Evolutionary conservation across 352 stramenopile genomes (phyloP).

Genomic region (Halophytophthora polymorphica): DNA sequence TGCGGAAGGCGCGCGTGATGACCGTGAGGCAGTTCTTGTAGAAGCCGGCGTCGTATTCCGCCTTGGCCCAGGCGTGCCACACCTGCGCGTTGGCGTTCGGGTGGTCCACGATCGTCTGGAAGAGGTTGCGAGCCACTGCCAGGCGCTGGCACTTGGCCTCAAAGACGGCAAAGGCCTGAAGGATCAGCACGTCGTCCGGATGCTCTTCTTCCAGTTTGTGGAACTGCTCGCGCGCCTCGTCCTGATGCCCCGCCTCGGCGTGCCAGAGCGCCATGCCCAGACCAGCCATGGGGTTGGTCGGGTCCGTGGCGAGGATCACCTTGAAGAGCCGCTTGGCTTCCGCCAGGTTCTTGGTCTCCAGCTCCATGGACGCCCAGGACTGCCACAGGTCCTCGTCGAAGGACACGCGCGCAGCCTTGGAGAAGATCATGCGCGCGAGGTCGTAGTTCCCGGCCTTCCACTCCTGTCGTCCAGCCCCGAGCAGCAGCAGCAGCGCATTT

Average conservation of each 20-base stretch:
- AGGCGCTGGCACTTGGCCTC: constrained; percentile 73
- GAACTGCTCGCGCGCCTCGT: constrained; percentile 61
- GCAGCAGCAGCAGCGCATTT: not conserved
- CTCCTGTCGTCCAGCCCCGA: constrained; percentile 29
- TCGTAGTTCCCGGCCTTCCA: constrained; percentile 84
- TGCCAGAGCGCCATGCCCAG: constrained; percentile 73
- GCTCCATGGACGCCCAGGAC: constrained; percentile 85
- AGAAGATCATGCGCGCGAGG: constrained; percentile 84
- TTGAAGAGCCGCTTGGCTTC: constrained; percentile 82
- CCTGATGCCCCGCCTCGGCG: constrained; percentile 46
- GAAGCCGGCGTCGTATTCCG: constrained; percentile 72
- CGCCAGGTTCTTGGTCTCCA: constrained; percentile 66
- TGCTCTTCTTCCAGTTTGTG: constrained; percentile 48
- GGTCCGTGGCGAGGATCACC: constrained; percentile 78
- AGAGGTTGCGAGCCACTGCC: constrained; percentile 60
- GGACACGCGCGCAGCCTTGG: constrained; percentile 67
- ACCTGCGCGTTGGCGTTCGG: constrained; percentile 64
- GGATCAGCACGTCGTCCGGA: constrained; percentile 61
- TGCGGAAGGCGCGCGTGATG: constrained; percentile 51
- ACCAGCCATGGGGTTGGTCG: constrained; percentile 61
- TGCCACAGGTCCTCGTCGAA: constrained; percentile 78
- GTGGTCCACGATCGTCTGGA: constrained; percentile 48
- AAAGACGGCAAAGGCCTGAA: constrained; percentile 76
- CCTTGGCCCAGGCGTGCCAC: constrained; percentile 85
- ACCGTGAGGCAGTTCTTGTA: constrained; percentile 77